Base-by-base conservation (phyloP, 2,329 filamentous ascomycete genomes). In the Phaeophleospora eucalypticola region DNA sequence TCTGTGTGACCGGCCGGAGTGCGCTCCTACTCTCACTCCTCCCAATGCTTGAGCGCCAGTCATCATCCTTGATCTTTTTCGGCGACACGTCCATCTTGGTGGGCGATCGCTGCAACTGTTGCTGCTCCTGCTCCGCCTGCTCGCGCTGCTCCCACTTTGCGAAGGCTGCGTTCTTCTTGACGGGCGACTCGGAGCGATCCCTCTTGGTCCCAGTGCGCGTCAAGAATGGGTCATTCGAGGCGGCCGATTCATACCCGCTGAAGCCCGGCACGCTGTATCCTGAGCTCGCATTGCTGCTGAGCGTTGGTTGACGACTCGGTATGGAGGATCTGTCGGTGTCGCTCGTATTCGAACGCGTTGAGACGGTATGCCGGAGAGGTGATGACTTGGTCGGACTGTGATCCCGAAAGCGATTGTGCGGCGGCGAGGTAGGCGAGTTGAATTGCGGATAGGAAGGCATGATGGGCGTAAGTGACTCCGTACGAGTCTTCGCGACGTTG, bases 81-180 rank as follows among this genome's bases (percentile, higher is more conserved):
- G 62, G 62, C 34, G 56, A 57, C 16, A 59, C 48, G 41, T 64
- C 57, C 59, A 63, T 62, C 43, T 46, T 61, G 18, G 51, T 50
- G 3, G 55, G 49, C 35, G 46, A 43, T n/a, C 46, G 35, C 37
- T 37, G 29, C 39, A 45, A 14, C 38, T 54, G 44, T 21, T 48
- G 52, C 41, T 58, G 43, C 36, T 56, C 43, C 38, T 53, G 43
- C 45, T 57, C 54, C n/a, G 52, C 55, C 48, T 58, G 50, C 34
- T 61, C 58, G 45, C 63, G 57, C 41, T 52, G 43, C 43, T 51
- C 56, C 46, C 66, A 59, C 54, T 63, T 59, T 18, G 65, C 46
- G 20, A 66, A 65, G 3, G 62, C 64, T 53, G 63, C 52, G 55
- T 60, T 64, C 53, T 64, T 64, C 59, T 65, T 65, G 20, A 65